Evolutionary conservation across 2,329 filamentous ascomycete genomes (phyloP), one percentile per base, ranked within the genome.

Genomic region (Zymoseptoria passerinii): DNA sequence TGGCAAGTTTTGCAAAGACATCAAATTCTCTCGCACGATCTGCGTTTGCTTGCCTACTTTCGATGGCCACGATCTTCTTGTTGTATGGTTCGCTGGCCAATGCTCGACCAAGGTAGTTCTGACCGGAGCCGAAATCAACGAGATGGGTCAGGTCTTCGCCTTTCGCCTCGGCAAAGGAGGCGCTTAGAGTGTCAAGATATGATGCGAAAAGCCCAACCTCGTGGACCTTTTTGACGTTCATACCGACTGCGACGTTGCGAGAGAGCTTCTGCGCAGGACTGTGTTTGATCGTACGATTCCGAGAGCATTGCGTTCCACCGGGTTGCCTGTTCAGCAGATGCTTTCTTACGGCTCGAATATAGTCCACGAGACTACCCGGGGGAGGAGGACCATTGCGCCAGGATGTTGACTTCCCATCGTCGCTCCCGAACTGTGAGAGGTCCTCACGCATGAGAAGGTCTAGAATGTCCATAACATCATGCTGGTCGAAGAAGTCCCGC

Each of bases 171-270:
- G 65, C 58, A 27, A 86, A 81, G 1, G 82, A 76, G 1, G 77
- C 70, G 2, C 82, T 80, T 23, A 96, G 80, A 28, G 82, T 80
- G 56, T 90, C 82, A 55, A 97, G 83, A 67, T 92, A 97, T 62
- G 83, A 82, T n/a, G 92, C 88, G 69, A 97, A 96, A 69, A 94
- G 85, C 60, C 85, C 83, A 29, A 97, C 94, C 76, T 99, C 94
- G 69, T 99, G 94, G 1, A 90, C 81, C 74, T 99, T 99, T 73
- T 99, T 99, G 18, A 88, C 83, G 62, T 90, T 95, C 94, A 99
- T 99, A 3, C 94, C 94, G 13, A 95, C 82, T 0, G 89, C 83
- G 16, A 96, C 83, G 65, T 87, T 82, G 53, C 84, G 81, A 2
- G 90, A 84, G 20, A 95, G 72, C 64, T 80, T 78, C 4, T 82